phyloP scores from a whole-genome alignment of 208 protist species.

The Novymonas esmeraldas region DNA sequence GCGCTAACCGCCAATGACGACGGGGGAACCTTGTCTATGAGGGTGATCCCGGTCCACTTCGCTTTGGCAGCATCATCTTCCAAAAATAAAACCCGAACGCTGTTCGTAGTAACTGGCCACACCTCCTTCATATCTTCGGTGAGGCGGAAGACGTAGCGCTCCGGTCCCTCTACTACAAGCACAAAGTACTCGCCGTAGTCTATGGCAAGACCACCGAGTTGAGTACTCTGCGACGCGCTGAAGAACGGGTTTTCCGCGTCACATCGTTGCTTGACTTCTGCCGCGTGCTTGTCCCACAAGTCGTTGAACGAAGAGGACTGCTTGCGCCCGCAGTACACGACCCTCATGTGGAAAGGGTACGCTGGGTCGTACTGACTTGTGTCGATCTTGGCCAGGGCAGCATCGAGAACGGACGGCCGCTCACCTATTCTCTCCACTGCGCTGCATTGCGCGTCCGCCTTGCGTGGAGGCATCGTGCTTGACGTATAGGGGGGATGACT shows the following conservation, averaged over 20 bases:
- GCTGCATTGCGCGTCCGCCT: slow-evolving; percentile 44
- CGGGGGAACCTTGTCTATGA: slow-evolving; percentile 64
- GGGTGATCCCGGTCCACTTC: slow-evolving; percentile 23
- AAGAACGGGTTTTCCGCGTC: slow-evolving; percentile 37
- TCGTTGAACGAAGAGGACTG: slow-evolving; percentile 17
- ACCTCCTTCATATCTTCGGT: slow-evolving; percentile 39
- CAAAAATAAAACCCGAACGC: slow-evolving; percentile 61
- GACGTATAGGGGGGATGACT: neutral
- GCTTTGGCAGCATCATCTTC: slow-evolving; percentile 59
- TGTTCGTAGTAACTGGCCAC: slow-evolving; percentile 21
- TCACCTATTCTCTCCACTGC: slow-evolving; percentile 46
- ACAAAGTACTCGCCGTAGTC: slow-evolving; percentile 79
- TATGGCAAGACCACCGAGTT: slow-evolving; percentile 38
- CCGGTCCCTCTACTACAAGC: slow-evolving; percentile 60
- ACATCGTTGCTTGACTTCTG: slow-evolving; percentile 25
- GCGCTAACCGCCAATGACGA: slow-evolving; percentile 22
- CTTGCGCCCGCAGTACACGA: slow-evolving; percentile 50
- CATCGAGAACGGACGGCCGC: slow-evolving; percentile 51
- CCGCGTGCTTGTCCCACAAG: slow-evolving; percentile 21
- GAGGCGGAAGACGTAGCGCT: slow-evolving; percentile 57
- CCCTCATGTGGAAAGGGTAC: slow-evolving; percentile 55
- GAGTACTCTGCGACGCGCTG: neutral
- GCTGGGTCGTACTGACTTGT: slow-evolving; percentile 32
- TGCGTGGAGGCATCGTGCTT: slow-evolving; percentile 22
- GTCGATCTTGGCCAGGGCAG: slow-evolving; percentile 46